phyloP scores from a whole-genome alignment of 2,329 filamentous ascomycete genomes.

The Rutstroemia sp. region DNA sequence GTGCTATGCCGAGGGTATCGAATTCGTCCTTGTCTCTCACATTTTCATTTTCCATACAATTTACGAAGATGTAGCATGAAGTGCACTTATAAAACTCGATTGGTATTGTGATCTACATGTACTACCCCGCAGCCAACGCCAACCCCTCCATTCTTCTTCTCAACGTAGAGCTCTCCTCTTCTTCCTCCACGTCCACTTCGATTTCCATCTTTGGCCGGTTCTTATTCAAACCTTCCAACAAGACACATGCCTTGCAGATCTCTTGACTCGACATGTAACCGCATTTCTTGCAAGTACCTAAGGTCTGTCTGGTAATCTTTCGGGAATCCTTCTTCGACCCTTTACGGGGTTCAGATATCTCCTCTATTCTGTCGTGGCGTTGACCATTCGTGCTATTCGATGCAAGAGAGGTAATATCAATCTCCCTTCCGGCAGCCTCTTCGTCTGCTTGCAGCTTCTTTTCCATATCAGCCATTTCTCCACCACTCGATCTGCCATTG shows the following conservation, averaged over 20 bases:
- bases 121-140: slow-evolving; percentile 32
- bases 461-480: slow-evolving; percentile 80
- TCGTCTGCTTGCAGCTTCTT: slow-evolving; percentile 61
- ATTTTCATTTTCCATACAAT: not conserved
- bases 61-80: not conserved
- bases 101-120: not conserved
- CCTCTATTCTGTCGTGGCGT: slow-evolving; percentile 18
- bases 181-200: slow-evolving; percentile 32
- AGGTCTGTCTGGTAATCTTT: slow-evolving; percentile 54
- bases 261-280: slow-evolving; percentile 94
- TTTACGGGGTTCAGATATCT: slow-evolving; percentile 28
- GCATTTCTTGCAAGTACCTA: slow-evolving; percentile 79
- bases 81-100: not conserved
- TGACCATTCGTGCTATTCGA: slow-evolving; percentile 17
- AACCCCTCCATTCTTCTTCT: slow-evolving; percentile 42
- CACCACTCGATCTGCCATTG: slow-evolving; percentile 58
- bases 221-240: slow-evolving; percentile 89
- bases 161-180: slow-evolving; percentile 42
- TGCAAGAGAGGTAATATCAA: slow-evolving; percentile 48
- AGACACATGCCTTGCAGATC: slow-evolving; percentile 86
- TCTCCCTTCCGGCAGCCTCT: slow-evolving; percentile 52
- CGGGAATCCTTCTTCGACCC: slow-evolving; percentile 23
- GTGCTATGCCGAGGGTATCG: too few relatives aligned
- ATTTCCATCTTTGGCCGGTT: slow-evolving; percentile 55
- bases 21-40: too few relatives aligned